These are phyloP conservation scores for Mucor lusitanicus DNA, from an alignment of 371 early-diverging fungal genomes.

Conservation along the genomic window DNA sequence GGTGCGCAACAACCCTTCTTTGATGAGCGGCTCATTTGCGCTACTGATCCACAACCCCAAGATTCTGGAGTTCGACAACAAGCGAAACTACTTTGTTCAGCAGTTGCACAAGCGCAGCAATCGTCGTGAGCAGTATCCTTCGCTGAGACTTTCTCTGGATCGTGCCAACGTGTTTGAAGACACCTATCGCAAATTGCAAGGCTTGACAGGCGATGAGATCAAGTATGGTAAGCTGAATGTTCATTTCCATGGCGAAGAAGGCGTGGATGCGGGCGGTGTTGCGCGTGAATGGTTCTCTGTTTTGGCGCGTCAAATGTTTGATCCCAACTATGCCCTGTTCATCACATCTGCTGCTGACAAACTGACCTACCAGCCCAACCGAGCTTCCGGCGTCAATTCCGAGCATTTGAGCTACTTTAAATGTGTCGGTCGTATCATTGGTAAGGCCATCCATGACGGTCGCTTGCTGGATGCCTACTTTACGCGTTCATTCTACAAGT, in stretches of 20 bases:
- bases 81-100: slow-evolving; percentile 95
- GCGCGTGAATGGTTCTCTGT: slow-evolving; percentile 99
- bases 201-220: slow-evolving; percentile 89
- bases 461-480: slow-evolving; percentile 95
- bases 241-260: slow-evolving; percentile 96
- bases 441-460: slow-evolving; percentile 98
- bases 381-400: slow-evolving; percentile 91
- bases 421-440: slow-evolving; percentile 98
- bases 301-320: slow-evolving; percentile 96
- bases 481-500: slow-evolving; percentile 98
- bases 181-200: slow-evolving; percentile 92
- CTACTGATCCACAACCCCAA: slow-evolving; percentile 94
- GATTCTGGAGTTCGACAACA: slow-evolving; percentile 98
- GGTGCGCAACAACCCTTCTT: slow-evolving; percentile 94
- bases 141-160: slow-evolving; percentile 88
- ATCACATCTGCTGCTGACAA: slow-evolving; percentile 94
- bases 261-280: slow-evolving; percentile 98
- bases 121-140: slow-evolving; percentile 68
- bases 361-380: slow-evolving; percentile 97
- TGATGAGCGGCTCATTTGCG: slow-evolving; percentile 97
- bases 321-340: slow-evolving; percentile 98
- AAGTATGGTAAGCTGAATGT: slow-evolving; percentile 94
- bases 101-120: slow-evolving; percentile 83
- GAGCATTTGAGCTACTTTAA: slow-evolving; percentile 97
- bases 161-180: slow-evolving; percentile 96